Percentiles rank a stretch among this genome's conserved stretches.
phyloP scores from a whole-genome alignment of 345 rosid species.

The Geranium rotundifolium region DNA sequence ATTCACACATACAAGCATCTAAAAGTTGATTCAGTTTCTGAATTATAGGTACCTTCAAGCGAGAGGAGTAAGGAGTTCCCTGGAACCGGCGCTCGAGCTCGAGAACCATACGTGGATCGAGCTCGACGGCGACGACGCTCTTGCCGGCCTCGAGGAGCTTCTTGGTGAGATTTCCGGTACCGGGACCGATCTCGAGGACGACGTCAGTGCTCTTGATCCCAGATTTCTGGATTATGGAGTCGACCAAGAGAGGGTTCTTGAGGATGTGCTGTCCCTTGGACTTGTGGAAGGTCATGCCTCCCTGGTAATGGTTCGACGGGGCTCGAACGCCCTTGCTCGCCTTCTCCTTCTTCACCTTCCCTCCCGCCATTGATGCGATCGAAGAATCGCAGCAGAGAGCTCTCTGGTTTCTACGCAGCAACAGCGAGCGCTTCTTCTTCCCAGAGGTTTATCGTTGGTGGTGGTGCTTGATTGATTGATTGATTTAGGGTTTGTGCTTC shows the following conservation, averaged over 20 bases:
- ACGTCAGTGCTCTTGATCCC: conserved; percentile 75
- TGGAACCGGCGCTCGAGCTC: conserved; percentile 88
- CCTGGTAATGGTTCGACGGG: conserved; percentile 64
- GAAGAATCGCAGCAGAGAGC: too few species aligned
- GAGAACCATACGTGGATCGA: conserved; percentile 88
- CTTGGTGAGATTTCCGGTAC: conserved; percentile 87
- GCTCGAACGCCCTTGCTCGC: conserved; percentile 25
- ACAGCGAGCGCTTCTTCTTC: too few species aligned
- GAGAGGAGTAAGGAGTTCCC: conserved; percentile 51
- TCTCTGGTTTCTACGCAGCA: too few species aligned
- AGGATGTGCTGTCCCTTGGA: conserved; percentile 89
- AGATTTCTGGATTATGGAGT: conserved; percentile 70
- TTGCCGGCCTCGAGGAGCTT: conserved; percentile 88
- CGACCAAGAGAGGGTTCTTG: conserved; percentile 74
- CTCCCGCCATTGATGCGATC: conserved; percentile 53
- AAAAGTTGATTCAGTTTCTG: not conserved
- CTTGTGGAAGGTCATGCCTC: conserved; percentile 81
- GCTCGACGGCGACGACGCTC: conserved; percentile 69
- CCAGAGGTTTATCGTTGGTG: too few species aligned
- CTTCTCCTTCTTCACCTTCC: conserved; percentile 70
- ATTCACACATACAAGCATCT: too few species aligned
- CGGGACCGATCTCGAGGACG: conserved; percentile 86
- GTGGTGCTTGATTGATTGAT: too few species aligned
- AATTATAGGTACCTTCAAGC: conserved; percentile 38
- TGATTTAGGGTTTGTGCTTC: too few species aligned